phyloP scores from a whole-genome alignment of 148 eudicot genomes.

The Spergularia marina region DNA sequence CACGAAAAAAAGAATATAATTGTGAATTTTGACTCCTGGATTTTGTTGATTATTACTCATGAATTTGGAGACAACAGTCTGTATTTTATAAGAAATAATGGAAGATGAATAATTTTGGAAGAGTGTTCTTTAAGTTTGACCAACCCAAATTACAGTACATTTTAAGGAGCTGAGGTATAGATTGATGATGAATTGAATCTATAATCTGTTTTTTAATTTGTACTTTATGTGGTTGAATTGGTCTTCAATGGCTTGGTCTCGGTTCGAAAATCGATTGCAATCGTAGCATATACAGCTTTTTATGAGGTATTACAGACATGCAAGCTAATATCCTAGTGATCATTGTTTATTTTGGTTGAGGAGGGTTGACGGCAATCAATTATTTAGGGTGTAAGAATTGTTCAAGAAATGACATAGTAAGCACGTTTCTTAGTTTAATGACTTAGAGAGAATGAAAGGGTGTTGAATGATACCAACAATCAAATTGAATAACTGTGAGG shows the following conservation, averaged over 20 bases:
- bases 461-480: conserved; percentile 9
- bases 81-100: not conserved
- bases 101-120: not conserved
- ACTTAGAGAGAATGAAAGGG: not conserved
- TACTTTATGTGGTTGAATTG: not conserved
- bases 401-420: conserved; percentile 26
- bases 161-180: not conserved
- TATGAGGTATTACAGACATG: conserved; percentile 17
- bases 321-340: not conserved
- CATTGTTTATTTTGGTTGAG: not conserved
- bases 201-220: not conserved
- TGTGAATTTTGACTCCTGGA: no score
- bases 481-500: conserved; percentile 14
- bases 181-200: conserved; percentile 4
- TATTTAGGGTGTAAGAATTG: conserved; percentile 2
- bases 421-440: conserved; percentile 23
- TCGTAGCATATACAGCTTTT: conserved; percentile 6
- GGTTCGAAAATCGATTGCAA: not conserved
- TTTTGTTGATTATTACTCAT: no score
- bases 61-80: no score
- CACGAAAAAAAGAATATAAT: not conserved
- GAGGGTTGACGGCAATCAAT: conserved; percentile 14
- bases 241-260: not conserved
- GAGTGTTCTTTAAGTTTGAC: not conserved
- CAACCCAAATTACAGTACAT: not conserved